Evolutionary conservation across 1,284 basidiomycete species (phyloP).

Genomic region (Exsudoporus floridanus): DNA sequence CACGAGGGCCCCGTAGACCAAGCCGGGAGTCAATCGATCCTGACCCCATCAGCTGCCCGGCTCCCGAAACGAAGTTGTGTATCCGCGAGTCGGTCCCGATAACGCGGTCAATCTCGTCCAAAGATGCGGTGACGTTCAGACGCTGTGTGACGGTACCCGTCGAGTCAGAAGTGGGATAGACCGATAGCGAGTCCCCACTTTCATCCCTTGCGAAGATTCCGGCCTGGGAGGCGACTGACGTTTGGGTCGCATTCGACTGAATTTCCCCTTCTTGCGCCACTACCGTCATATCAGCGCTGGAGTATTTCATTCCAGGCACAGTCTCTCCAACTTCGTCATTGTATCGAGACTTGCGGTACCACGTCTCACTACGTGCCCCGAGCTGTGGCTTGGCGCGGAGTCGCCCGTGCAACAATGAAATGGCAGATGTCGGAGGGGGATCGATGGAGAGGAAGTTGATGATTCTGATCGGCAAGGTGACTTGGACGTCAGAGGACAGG

Average conservation of each 20-base stretch:
- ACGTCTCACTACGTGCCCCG: constrained; percentile 23
- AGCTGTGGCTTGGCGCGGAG: constrained; percentile 23
- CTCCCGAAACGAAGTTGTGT: constrained; percentile 21
- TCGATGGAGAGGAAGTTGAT: constrained; percentile 82
- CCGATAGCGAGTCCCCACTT: constrained; percentile 24
- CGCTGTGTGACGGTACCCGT: constrained; percentile 21
- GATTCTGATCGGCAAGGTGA: constrained; percentile 70
- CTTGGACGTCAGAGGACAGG: constrained; percentile 63
- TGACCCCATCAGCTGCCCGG: constrained; percentile 22
- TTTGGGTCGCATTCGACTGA: constrained; percentile 6
- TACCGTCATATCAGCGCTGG: constrained; percentile 28
- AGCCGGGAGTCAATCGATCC: constrained; percentile 21
- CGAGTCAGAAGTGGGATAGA: constrained; percentile 31
- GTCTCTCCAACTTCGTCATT: constrained; percentile 22
- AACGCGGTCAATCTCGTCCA: constrained; percentile 32
- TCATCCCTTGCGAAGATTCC: constrained; percentile 5
- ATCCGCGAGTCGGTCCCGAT: constrained; percentile 26
- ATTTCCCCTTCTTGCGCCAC: constrained; percentile 23
- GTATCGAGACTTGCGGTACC: constrained; percentile 30
- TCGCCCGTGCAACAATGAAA: constrained; percentile 25
- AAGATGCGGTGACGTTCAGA: constrained; percentile 17
- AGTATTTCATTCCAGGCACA: constrained; percentile 33
- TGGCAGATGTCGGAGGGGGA: constrained; percentile 54
- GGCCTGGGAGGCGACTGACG: constrained; percentile 6
- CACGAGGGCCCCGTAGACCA: constrained; percentile 22